Evolutionary conservation across 768 basidiomycete genomes (phyloP), one percentile per base, ranked within the genome.

Genomic region (Termitomyces sp.): DNA sequence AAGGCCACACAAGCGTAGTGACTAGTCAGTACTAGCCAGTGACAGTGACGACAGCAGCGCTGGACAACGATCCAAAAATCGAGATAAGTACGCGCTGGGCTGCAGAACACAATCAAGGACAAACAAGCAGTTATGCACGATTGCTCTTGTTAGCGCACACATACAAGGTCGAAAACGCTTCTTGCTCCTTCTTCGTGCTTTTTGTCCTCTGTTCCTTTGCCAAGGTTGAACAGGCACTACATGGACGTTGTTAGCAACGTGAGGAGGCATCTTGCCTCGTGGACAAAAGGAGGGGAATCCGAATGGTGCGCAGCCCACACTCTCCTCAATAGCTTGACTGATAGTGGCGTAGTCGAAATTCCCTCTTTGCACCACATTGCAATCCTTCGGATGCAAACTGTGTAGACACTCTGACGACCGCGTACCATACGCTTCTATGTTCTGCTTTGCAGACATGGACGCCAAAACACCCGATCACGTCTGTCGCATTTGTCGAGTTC

Each of bases 401-500:
- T 53, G 65, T 78, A 55, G 86, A 85, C 64, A 72, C 79, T 24
- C 76, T 92, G 36, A 81, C 81, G 13, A 86, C 85, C 14, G 80
- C 79, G 4, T 92, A 91, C 65, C 82, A 90, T 64, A 82, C 87
- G 5, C 77, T 92, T 43, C 64, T 91, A 12, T 78, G 78, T 46
- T 79, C 86, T 13, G 76, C 79, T 2, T 72, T 92, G 52, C 73
- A 68, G 36, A 80, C 82, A 26, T 88, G 83, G 83, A 71, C 80
- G 3, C 70, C 80, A 14, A 71, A 74, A 47, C 70, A 76, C 55
- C 59, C 71, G 16, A 71, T 91, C 26, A 74, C 80, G 14, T 71
- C 81, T 12, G 68, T 75, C 48, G 72, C 69, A 39, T 81, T 92
- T 59, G 74, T 85, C 41, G 75, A 79, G 43, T 91, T 92, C 66